phyloP scores from a whole-genome alignment of 495 filamentous ascomycete genomes.

The Neurospora cerealis region DNA sequence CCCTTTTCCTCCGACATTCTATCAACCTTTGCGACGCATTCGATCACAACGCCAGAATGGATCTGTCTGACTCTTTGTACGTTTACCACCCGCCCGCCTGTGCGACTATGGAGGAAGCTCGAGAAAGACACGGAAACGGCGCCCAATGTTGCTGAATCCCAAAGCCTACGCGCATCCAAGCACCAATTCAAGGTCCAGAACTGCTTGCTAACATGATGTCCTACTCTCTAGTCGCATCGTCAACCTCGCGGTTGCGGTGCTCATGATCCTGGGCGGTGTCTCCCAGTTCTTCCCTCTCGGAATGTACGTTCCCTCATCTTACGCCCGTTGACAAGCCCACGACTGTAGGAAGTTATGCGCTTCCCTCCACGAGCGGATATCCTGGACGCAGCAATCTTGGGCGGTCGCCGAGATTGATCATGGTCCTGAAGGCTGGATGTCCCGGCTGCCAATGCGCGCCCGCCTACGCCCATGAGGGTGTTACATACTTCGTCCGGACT shows the following conservation, averaged over 20 bases:
- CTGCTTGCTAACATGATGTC: conserved; percentile 7
- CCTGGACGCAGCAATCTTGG: background rate
- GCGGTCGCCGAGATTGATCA: background rate
- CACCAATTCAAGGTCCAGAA: background rate
- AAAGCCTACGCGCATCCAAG: background rate
- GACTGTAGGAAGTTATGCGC: background rate
- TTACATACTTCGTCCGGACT: background rate
- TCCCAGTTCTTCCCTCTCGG: conserved; percentile 65
- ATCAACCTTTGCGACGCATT: background rate
- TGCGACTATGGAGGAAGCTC: background rate
- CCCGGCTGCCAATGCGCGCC: background rate
- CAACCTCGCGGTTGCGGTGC: conserved; percentile 76
- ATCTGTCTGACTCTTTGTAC: conserved; percentile 39
- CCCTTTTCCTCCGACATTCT: background rate
- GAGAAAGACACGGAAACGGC: background rate
- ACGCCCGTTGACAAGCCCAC: conserved; percentile 11
- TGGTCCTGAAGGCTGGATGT: background rate
- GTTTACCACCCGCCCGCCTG: conserved; percentile 8
- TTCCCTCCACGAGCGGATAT: background rate
- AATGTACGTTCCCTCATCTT: conserved; percentile 36
- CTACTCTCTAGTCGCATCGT: conserved; percentile 64
- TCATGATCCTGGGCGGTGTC: conserved; percentile 88
- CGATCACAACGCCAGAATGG: conserved; percentile 21
- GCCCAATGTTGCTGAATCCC: background rate
- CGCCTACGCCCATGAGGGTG: background rate